These are phyloP conservation scores for Pulveroboletus sp. DNA, from an alignment of 768 basidiomycete genomes.

Conservation along the genomic window DNA sequence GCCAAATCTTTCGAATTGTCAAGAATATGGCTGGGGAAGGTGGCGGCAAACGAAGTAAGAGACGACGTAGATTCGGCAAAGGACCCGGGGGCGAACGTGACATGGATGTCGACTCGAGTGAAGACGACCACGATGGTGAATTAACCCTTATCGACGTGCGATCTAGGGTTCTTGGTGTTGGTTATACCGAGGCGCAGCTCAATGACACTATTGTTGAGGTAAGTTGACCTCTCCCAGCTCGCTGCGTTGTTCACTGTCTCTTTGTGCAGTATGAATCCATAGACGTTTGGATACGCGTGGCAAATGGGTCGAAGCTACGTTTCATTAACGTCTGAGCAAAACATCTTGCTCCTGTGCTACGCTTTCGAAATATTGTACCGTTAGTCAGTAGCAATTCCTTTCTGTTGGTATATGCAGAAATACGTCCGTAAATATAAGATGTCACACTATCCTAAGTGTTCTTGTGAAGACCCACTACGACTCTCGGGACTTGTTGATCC, in stretches of 20 bases:
- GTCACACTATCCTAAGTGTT: constrained; percentile 20
- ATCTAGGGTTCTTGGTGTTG: constrained; percentile 75
- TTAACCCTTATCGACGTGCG: constrained; percentile 85
- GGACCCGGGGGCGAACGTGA: constrained; percentile 69
- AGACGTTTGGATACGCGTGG: constrained; percentile 76
- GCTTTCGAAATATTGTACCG: neutral
- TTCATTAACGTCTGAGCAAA: constrained; percentile 43
- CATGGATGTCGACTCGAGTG: constrained; percentile 64
- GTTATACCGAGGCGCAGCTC: constrained; percentile 88
- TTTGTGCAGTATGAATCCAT: constrained; percentile 76
- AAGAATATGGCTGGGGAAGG: constrained; percentile 68
- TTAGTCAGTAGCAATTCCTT: constrained; percentile 7
- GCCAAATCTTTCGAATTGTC: constrained; percentile 87
- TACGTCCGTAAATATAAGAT: constrained; percentile 19
- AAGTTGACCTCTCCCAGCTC: constrained; percentile 23
- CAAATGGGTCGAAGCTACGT: constrained; percentile 75
- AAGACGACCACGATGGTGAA: constrained; percentile 64
- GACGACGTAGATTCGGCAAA: constrained; percentile 54
- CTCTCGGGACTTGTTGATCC: constrained; percentile 32
- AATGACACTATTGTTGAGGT: constrained; percentile 83
- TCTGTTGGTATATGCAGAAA: constrained; percentile 16
- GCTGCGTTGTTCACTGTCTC: constrained; percentile 7
- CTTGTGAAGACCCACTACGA: constrained; percentile 45
- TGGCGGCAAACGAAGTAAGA: constrained; percentile 37
- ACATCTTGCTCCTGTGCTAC: no score